phyloP scores from a whole-genome alignment of 2,329 filamentous ascomycete species.

The Beauveria australis region DNA sequence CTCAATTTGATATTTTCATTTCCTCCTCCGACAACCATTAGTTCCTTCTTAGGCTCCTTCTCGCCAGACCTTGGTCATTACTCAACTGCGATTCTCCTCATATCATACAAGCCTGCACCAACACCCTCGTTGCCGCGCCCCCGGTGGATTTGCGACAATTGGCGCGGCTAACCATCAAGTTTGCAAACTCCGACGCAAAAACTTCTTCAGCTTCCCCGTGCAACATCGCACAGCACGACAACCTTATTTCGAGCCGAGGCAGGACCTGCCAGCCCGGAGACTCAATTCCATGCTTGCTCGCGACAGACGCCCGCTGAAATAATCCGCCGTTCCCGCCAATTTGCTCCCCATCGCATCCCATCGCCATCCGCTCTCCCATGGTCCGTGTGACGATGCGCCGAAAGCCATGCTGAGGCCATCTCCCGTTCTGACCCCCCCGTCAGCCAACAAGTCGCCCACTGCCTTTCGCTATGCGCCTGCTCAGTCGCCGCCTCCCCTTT shows the following conservation, averaged over 20 bases:
- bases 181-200: neutral
- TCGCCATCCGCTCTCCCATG: neutral
- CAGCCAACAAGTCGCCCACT: constrained; percentile 8
- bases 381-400: constrained; percentile 11
- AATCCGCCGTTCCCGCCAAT: neutral
- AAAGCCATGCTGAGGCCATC: constrained; percentile 12
- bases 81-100: neutral
- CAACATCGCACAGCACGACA: neutral
- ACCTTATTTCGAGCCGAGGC: neutral
- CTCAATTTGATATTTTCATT: neutral
- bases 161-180: neutral
- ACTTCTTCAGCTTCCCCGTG: neutral
- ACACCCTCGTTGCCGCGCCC: neutral
- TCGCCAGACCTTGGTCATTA: neutral
- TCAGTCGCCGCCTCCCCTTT: constrained; percentile 2
- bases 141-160: neutral
- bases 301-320: neutral
- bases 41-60: neutral
- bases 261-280: neutral
- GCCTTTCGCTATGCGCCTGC: constrained; percentile 11
- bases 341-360: neutral
- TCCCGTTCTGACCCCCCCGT: constrained; percentile 7
- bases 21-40: neutral
- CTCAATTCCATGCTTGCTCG: neutral
- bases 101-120: neutral